Evolutionary conservation across 192 early-diverging fungal species (phyloP).

Genomic region (Paraglomus brasilianum): DNA sequence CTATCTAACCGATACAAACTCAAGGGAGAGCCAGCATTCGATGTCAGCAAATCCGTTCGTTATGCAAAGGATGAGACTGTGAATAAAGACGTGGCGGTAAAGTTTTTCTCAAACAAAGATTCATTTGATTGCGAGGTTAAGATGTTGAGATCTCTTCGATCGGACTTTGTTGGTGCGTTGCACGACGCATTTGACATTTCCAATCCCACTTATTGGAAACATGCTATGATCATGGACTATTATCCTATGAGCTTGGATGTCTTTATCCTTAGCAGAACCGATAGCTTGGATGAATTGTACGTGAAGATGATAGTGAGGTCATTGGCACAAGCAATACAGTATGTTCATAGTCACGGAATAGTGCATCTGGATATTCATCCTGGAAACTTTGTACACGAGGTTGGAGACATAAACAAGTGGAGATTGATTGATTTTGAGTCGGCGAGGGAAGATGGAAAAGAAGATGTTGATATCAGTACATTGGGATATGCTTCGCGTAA

Average conservation of each 20-base stretch:
- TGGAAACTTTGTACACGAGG: slow-evolving; percentile 23
- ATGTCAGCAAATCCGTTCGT: not conserved
- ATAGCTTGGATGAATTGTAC: not conserved
- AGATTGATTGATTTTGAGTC: slow-evolving; percentile 57
- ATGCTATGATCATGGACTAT: not conserved
- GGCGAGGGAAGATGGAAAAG: slow-evolving; percentile 47
- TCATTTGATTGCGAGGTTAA: not conserved
- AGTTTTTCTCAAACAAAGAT: not conserved
- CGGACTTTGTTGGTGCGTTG: not conserved
- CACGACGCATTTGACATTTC: not conserved
- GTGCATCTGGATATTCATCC: slow-evolving; percentile 22
- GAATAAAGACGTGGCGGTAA: not conserved
- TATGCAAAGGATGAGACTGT: not conserved
- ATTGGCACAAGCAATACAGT: slow-evolving; percentile 18
- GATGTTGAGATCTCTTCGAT: slow-evolving; percentile 1
- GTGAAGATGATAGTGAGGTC: not conserved
- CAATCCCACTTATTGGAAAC: not conserved
- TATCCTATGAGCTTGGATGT: not conserved
- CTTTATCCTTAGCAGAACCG: not conserved
- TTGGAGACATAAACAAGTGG: slow-evolving; percentile 32
- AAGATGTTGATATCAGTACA: slow-evolving; percentile 49
- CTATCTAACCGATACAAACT: not conserved
- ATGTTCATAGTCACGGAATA: slow-evolving; percentile 16
- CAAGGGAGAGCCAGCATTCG: not conserved
- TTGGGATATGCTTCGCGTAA: slow-evolving; percentile 49